phyloP scores from a whole-genome alignment of 768 basidiomycete species.

The Tricholoma terreum region DNA sequence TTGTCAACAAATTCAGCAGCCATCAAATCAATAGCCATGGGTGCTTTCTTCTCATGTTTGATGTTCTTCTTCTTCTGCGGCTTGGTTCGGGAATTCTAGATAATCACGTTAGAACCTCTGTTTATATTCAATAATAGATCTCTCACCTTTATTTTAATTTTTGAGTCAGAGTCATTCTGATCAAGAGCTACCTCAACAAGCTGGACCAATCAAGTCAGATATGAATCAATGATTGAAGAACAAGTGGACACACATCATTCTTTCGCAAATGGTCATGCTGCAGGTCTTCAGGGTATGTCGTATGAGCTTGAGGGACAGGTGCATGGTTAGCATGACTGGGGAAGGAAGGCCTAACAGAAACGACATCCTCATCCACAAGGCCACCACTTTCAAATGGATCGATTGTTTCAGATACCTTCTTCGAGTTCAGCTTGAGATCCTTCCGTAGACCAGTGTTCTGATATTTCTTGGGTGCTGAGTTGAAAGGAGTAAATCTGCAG shows the following conservation, averaged over 20 bases:
- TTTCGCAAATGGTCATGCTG: background rate
- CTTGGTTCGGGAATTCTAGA: background rate
- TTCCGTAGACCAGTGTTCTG: constrained; percentile 5
- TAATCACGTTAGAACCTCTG: background rate
- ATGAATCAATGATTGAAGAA: background rate
- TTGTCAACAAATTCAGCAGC: constrained; percentile 6
- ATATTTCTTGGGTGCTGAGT: constrained; percentile 7
- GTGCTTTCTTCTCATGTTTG: background rate
- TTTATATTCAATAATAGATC: background rate
- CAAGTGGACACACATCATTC: background rate
- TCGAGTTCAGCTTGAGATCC: constrained; percentile 1
- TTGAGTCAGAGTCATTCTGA: background rate
- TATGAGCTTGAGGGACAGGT: background rate
- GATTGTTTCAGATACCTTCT: constrained; percentile 2
- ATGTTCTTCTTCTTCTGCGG: background rate
- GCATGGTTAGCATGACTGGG: background rate
- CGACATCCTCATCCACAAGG: constrained; percentile 16
- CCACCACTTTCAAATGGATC: constrained; percentile 13
- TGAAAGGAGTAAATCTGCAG: constrained; percentile 2
- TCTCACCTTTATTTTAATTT: background rate
- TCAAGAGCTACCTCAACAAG: background rate
- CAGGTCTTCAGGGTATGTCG: background rate
- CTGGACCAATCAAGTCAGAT: background rate
- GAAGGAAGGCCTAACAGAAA: constrained; percentile 8
- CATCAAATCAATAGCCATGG: background rate